Percentiles rank a stretch among this genome's conserved stretches.
Evolutionary conservation across 2,329 filamentous ascomycete genomes (phyloP).

Genomic region (Xylaria sp.): DNA sequence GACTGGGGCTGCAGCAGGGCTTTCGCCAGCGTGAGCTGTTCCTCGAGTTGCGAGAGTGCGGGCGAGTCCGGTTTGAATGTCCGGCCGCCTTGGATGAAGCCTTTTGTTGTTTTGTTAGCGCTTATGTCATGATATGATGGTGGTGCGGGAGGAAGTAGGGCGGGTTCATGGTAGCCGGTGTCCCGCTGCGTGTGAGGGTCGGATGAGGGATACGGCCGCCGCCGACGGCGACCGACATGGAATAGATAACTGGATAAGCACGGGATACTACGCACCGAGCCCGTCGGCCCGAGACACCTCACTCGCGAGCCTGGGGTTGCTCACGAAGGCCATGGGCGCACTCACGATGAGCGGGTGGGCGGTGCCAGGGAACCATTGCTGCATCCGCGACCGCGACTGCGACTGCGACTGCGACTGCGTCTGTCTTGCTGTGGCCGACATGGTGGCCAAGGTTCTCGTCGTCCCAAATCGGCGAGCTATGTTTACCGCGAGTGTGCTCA

Average conservation of each 20-base stretch:
- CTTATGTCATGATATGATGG: too few relatives aligned
- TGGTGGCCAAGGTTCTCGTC: conserved; percentile 25
- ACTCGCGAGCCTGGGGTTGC: conserved; percentile 53
- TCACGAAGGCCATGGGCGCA: conserved; percentile 56
- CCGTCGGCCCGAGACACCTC: conserved; percentile 56
- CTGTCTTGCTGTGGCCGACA: conserved; percentile 16
- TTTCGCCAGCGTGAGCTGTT: conserved; percentile 46
- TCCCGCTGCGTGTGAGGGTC: too few relatives aligned
- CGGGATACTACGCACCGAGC: conserved; percentile 47
- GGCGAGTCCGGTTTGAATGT: conserved; percentile 50
- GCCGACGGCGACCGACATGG: too few relatives aligned
- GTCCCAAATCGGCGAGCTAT: conserved; percentile 23
- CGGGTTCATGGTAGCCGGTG: too few relatives aligned
- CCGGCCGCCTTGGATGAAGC: conserved; percentile 51
- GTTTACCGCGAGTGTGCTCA: conserved; percentile 23
- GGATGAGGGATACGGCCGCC: too few relatives aligned
- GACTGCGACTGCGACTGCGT: not conserved
- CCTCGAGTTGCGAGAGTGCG: conserved; percentile 47
- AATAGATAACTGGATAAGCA: too few relatives aligned
- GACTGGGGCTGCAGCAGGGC: not conserved
- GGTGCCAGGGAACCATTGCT: conserved; percentile 53
- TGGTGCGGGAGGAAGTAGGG: too few relatives aligned
- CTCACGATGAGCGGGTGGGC: conserved; percentile 53
- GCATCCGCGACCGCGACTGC: conserved; percentile 42
- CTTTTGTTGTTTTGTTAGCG: conserved; percentile 35